Percentiles rank a stretch among this genome's conserved stretches.
These are phyloP conservation scores for Toxicodendron radicans DNA, from an alignment of 345 rosid species.

Conservation along the genomic window DNA sequence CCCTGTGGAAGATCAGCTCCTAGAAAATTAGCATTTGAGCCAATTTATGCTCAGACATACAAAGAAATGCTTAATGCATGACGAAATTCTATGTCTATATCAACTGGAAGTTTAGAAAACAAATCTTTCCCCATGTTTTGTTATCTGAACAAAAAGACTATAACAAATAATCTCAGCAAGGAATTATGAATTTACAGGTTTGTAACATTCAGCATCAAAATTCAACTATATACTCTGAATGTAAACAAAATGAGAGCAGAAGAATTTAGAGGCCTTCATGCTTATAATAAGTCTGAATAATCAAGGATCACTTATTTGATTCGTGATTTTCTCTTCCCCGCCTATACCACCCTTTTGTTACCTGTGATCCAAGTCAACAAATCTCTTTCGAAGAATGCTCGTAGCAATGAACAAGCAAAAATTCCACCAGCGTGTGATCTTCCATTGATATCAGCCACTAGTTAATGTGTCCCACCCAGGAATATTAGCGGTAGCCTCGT, in stretches of 20 bases:
- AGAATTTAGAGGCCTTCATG: constrained; percentile 15
- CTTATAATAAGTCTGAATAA: constrained; percentile 4
- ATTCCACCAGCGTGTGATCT: constrained; percentile 4
- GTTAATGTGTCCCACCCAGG: constrained; percentile 51
- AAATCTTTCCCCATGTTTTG: neutral
- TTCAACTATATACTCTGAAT: constrained; percentile 11
- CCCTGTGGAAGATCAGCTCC: too few species aligned
- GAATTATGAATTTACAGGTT: constrained; percentile 10
- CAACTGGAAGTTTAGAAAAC: neutral
- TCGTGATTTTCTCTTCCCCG: constrained; percentile 12
- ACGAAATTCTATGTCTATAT: neutral
- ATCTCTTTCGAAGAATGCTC: constrained; percentile 13
- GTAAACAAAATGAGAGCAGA: constrained; percentile 12
- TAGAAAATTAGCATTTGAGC: neutral
- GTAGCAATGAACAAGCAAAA: neutral
- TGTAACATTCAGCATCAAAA: constrained; percentile 8
- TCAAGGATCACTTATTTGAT: constrained; percentile 10
- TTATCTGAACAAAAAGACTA: neutral
- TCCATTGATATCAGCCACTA: constrained; percentile 26
- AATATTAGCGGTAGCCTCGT: constrained; percentile 73
- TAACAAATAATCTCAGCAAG: neutral
- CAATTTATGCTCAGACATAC: too few species aligned
- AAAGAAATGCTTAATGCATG: neutral
- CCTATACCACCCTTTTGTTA: constrained; percentile 25
- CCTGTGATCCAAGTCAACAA: constrained; percentile 18